Percentiles rank a stretch among this genome's conserved stretches.
Conservation (phyloP, 2,329 filamentous ascomycete genomes). For the Celoporthe dispersa region DNA sequence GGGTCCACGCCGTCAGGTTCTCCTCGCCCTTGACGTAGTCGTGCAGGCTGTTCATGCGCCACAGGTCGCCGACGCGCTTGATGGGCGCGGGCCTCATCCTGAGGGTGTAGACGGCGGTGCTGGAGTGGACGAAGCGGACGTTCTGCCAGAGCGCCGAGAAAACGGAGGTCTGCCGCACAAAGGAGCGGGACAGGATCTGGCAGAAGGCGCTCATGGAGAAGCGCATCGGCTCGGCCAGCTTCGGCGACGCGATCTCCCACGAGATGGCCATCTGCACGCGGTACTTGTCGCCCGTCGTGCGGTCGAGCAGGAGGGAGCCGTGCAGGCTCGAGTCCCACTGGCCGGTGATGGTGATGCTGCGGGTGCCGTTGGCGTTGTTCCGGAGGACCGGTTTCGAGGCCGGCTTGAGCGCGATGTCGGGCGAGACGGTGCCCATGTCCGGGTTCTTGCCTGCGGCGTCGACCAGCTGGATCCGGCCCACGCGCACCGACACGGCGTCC, state of each 20-base stretch:
- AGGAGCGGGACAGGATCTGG: slow-evolving; percentile 82
- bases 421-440: slow-evolving; percentile 72
- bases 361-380: slow-evolving; percentile 87
- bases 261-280: slow-evolving; percentile 84
- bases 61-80: slow-evolving; percentile 89
- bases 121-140: slow-evolving; percentile 83
- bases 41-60: slow-evolving; percentile 93
- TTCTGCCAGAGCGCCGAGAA: slow-evolving; percentile 87
- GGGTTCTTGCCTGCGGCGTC: slow-evolving; percentile 85
- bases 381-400: slow-evolving; percentile 78
- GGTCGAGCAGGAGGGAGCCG: slow-evolving; percentile 88
- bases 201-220: slow-evolving; percentile 82
- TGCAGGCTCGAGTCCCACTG: slow-evolving; percentile 98
- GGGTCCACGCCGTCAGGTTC: slow-evolving; percentile 80
- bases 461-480: slow-evolving; percentile 81
- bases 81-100: slow-evolving; percentile 86
- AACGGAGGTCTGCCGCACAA: slow-evolving; percentile 84
- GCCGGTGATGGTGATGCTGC: slow-evolving; percentile 81
- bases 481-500: slow-evolving; percentile 74
- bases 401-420: slow-evolving; percentile 77
- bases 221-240: slow-evolving; percentile 84
- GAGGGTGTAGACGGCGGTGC: slow-evolving; percentile 83
- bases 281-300: slow-evolving; percentile 90
- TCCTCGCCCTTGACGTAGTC: slow-evolving; percentile 98
- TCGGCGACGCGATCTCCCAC: slow-evolving; percentile 85